Evolutionary conservation across 1,284 basidiomycete species (phyloP).

Genomic region (Rhodotorula glutinis): DNA sequence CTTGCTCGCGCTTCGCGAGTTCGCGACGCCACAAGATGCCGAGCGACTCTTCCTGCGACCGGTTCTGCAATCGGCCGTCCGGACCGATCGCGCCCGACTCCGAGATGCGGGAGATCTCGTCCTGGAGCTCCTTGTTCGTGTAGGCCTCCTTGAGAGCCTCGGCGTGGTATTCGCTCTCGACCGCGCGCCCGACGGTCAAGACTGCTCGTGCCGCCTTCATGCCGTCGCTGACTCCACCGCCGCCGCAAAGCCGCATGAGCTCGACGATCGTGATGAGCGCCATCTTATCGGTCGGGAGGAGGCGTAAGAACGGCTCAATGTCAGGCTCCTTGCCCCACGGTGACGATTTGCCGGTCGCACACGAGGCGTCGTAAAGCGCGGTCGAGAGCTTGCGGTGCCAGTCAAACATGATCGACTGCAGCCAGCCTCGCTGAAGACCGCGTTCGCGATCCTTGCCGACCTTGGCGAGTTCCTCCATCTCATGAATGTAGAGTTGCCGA

Average conservation of each 20-base stretch:
- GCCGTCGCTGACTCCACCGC: conserved; percentile 57
- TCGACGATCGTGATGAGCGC: conserved; percentile 88
- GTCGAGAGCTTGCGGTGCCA: conserved; percentile 70
- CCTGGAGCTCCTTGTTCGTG: conserved; percentile 37
- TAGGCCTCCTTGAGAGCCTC: conserved; percentile 65
- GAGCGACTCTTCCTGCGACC: conserved; percentile 57
- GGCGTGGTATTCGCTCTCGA: conserved; percentile 84
- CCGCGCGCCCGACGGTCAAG: conserved; percentile 74
- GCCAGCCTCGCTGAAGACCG: conserved; percentile 56
- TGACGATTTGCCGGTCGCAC: conserved; percentile 16
- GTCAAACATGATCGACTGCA: conserved; percentile 80
- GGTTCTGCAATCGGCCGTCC: conserved; percentile 5
- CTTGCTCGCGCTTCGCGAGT: conserved; percentile 36
- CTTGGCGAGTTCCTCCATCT: conserved; percentile 60
- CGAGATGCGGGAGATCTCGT: conserved; percentile 33
- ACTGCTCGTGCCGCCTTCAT: conserved; percentile 77
- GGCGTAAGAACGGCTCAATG: conserved; percentile 63
- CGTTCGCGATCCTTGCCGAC: conserved; percentile 57
- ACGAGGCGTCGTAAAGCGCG: conserved; percentile 49
- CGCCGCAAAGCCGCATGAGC: conserved; percentile 76
- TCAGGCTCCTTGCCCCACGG: conserved; percentile 31
- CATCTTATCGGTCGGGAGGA: conserved; percentile 73
- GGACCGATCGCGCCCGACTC: conserved; percentile 8
- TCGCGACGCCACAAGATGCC: conserved; percentile 51
- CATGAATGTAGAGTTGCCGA: conserved; percentile 65